Percentiles rank a stretch among this genome's conserved stretches.
Conservation (phyloP, 257 asterid species). For the Capsicum baccatum region DNA sequence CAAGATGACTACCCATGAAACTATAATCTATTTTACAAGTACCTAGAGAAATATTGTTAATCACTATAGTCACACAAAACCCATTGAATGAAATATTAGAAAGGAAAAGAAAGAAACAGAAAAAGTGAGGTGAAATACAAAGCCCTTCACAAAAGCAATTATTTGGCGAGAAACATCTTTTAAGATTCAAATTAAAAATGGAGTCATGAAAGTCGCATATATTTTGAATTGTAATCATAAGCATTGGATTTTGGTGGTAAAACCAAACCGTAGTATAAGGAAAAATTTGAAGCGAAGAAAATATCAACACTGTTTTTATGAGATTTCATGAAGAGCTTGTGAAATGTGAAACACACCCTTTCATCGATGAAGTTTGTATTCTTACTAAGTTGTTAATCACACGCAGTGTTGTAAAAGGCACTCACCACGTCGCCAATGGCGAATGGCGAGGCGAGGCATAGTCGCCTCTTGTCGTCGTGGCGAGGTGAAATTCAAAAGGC, state of each 20-base stretch:
- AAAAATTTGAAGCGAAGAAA: background rate
- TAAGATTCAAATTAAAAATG: background rate
- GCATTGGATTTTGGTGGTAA: background rate
- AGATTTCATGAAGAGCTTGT: background rate
- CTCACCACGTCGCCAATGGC: too few species aligned
- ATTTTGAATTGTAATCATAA: background rate
- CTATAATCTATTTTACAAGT: background rate
- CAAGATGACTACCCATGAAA: constrained; percentile 16
- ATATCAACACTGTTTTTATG: background rate
- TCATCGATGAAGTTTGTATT: background rate
- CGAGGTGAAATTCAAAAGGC: too few species aligned
- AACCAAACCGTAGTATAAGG: background rate
- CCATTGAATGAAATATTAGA: background rate
- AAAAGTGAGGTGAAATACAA: background rate
- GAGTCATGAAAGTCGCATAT: background rate
- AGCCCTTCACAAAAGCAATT: background rate
- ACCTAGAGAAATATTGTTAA: background rate
- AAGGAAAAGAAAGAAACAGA: constrained; percentile 12
- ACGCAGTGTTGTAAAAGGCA: background rate
- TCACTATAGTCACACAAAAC: background rate
- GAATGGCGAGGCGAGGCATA: too few species aligned
- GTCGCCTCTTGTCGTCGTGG: too few species aligned
- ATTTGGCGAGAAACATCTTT: background rate
- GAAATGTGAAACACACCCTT: background rate
- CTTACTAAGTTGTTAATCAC: background rate